These are phyloP conservation scores for Angophora floribunda DNA, from an alignment of 345 rosid species.

Conservation along the genomic window DNA sequence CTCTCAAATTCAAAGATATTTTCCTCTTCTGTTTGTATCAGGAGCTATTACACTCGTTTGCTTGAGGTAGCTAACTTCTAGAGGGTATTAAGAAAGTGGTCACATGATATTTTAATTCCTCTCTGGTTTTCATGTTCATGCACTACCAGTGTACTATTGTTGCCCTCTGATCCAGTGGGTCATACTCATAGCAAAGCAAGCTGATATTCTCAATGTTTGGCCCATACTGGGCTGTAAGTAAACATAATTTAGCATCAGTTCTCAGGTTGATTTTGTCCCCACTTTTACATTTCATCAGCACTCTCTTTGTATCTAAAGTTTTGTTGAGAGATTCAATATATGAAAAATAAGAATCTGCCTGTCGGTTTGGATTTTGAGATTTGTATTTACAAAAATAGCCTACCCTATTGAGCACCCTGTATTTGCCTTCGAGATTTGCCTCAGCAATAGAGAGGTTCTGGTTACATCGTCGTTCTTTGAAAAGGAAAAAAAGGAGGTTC, in stretches of 20 bases:
- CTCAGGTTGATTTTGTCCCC: background rate
- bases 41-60: background rate
- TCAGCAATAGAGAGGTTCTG: background rate
- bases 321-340: background rate
- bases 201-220: background rate
- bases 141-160: background rate
- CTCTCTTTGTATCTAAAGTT: background rate
- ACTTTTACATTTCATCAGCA: background rate
- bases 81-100: background rate
- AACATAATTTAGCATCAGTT: background rate
- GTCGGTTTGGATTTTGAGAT: background rate
- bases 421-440: background rate
- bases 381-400: background rate
- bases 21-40: background rate
- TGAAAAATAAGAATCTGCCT: background rate
- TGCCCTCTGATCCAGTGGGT: background rate
- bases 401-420: background rate
- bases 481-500: background rate
- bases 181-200: background rate
- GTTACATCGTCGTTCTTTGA: background rate
- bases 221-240: background rate
- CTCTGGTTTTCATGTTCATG: background rate
- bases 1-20: background rate
- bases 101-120: background rate
- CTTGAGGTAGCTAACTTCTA: background rate